Evolutionary conservation across 176 grass and related monocot species (phyloP).

Genomic region (Elymus sibiricus): DNA sequence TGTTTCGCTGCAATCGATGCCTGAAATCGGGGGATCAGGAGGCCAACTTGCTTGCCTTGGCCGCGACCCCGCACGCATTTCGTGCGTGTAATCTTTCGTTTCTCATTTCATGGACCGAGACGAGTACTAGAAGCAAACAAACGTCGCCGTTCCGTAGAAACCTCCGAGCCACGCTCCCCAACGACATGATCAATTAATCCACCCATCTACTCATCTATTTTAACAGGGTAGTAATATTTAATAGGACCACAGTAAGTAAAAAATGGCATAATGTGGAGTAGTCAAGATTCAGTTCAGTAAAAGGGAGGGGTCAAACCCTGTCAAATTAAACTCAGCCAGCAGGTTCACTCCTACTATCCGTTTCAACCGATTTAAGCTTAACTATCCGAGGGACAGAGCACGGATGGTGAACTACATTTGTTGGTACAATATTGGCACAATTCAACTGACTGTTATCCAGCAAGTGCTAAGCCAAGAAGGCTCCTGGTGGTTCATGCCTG

Average conservation of each 20-base stretch:
- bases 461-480: neutral
- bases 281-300: neutral
- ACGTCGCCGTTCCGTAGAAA: constrained; percentile 28
- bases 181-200: neutral
- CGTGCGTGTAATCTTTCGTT: neutral
- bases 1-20: neutral
- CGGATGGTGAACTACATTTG: neutral
- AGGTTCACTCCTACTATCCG: too few relatives aligned
- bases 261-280: neutral
- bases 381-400: neutral
- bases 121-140: constrained; percentile 43
- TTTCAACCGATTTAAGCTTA: neutral
- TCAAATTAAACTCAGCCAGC: neutral
- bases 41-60: constrained; percentile 29
- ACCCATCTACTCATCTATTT: too few relatives aligned
- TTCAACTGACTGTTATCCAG: neutral
- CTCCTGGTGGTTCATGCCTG: neutral
- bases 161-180: constrained; percentile 18
- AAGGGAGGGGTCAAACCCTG: neutral
- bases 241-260: too few relatives aligned
- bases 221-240: neutral
- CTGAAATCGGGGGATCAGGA: constrained; percentile 24
- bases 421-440: neutral
- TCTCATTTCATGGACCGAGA: constrained; percentile 1
- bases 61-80: constrained; percentile 30